Percentiles rank a stretch among this genome's conserved stretches.
phyloP scores from a whole-genome alignment of 495 filamentous ascomycete species.

The Xylaria sp. region DNA sequence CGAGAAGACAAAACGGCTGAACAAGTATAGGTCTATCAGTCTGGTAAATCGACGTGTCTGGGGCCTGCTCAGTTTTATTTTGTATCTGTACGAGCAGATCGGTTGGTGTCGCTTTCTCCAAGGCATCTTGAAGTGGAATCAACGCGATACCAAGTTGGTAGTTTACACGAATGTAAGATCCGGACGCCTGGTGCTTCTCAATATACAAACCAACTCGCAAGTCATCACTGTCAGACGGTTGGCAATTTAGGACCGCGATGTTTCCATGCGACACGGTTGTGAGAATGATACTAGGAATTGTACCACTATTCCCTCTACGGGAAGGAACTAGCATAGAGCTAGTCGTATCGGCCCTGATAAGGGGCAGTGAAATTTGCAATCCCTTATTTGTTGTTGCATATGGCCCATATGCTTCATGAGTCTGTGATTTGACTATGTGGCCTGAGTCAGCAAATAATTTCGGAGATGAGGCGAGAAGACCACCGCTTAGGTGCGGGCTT shows the following conservation, averaged over 20 bases:
- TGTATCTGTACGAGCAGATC: constrained; percentile 16
- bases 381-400: constrained; percentile 21
- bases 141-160: constrained; percentile 6
- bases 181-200: neutral
- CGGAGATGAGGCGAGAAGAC: constrained; percentile 9
- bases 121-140: neutral
- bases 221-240: neutral
- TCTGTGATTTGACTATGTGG: neutral
- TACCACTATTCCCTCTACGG: neutral
- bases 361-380: constrained; percentile 22
- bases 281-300: constrained; percentile 4
- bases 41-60: neutral
- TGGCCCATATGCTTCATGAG: neutral
- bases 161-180: constrained; percentile 17
- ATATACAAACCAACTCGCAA: constrained; percentile 13
- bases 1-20: neutral
- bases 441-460: neutral
- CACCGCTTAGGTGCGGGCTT: neutral
- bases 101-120: neutral
- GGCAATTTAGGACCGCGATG: constrained; percentile 17
- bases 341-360: neutral
- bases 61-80: neutral
- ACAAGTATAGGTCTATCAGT: constrained; percentile 8
- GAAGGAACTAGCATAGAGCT: constrained; percentile 4
- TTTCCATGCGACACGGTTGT: constrained; percentile 6